phyloP scores from a whole-genome alignment of 1,139 yeast genomes.

The Lizanozyma gosingica region DNA sequence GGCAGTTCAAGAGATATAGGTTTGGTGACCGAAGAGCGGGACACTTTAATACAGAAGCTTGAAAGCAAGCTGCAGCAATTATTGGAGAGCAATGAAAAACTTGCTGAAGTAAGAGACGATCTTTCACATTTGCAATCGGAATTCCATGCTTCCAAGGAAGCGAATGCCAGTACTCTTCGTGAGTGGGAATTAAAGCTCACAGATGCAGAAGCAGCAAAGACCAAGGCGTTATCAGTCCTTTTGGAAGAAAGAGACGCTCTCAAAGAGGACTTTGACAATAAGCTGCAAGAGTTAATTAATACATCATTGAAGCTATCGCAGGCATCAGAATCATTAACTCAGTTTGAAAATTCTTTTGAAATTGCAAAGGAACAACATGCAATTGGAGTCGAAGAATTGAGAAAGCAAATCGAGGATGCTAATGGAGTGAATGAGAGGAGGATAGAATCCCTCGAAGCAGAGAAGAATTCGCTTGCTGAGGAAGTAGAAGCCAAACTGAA shows the following conservation, averaged over 20 bases:
- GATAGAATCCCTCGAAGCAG: constrained; percentile 1
- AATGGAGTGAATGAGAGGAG: constrained; percentile 1
- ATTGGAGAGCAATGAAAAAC: constrained; percentile 1
- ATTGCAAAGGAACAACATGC: neutral
- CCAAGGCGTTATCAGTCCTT: neutral
- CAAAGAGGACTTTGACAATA: neutral
- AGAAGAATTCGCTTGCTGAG: constrained; percentile 1
- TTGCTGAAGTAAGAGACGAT: constrained; percentile 4
- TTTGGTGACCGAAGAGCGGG: too few species aligned
- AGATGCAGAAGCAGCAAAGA: constrained; percentile 1
- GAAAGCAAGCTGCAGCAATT: neutral
- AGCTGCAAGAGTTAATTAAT: neutral
- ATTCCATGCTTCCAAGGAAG: neutral
- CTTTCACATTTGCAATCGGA: constrained; percentile 1
- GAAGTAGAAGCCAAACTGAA: constrained; percentile 3
- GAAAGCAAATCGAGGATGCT: constrained; percentile 4
- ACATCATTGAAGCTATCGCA: neutral
- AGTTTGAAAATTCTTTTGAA: constrained; percentile 1
- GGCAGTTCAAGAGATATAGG: too few species aligned
- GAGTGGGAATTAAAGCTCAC: neutral
- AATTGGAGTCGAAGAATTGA: constrained; percentile 6
- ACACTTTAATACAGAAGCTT: too few species aligned
- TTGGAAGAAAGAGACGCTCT: neutral
- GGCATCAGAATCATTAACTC: neutral
- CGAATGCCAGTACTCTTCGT: too few species aligned